These are phyloP conservation scores for Pestalotiopsis fici DNA, from an alignment of 2,329 filamentous ascomycete species.

Conservation along the genomic window DNA sequence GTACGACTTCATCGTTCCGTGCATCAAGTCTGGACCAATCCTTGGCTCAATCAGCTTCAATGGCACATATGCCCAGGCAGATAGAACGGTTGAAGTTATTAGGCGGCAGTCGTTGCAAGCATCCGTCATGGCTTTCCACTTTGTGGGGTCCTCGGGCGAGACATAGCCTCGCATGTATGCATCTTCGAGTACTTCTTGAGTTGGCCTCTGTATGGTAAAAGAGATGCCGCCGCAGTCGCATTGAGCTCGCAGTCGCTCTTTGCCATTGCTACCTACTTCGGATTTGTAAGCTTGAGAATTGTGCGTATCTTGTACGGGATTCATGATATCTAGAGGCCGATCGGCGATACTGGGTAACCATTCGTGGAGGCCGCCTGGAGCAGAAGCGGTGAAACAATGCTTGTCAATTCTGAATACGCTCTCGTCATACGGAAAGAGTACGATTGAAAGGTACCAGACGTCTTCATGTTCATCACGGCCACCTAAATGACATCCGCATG, in stretches of 20 bases:
- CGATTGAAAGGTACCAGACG: constrained; percentile 4
- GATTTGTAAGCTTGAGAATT: constrained; percentile 8
- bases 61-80: constrained; percentile 44
- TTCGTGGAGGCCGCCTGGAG: constrained; percentile 7
- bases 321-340: neutral
- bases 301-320: neutral
- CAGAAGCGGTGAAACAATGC: constrained; percentile 6
- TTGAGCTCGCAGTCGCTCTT: constrained; percentile 40
- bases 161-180: constrained; percentile 33
- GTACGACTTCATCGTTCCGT: constrained; percentile 45
- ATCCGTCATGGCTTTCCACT: constrained; percentile 45
- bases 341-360: constrained; percentile 7
- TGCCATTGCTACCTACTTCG: constrained; percentile 34
- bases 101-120: constrained; percentile 46
- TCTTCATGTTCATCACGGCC: neutral
- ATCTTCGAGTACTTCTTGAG: constrained; percentile 24
- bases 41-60: constrained; percentile 34
- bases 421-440: neutral
- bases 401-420: neutral
- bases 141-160: constrained; percentile 35
- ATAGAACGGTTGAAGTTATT: constrained; percentile 38
- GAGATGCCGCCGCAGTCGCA: constrained; percentile 49
- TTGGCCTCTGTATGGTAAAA: constrained; percentile 44
- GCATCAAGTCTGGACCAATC: constrained; percentile 34
- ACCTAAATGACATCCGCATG: constrained; percentile 9